These are phyloP conservation scores for Sugiyamaella paludigena DNA, from an alignment of 1,139 yeast genomes.

Conservation along the genomic window DNA sequence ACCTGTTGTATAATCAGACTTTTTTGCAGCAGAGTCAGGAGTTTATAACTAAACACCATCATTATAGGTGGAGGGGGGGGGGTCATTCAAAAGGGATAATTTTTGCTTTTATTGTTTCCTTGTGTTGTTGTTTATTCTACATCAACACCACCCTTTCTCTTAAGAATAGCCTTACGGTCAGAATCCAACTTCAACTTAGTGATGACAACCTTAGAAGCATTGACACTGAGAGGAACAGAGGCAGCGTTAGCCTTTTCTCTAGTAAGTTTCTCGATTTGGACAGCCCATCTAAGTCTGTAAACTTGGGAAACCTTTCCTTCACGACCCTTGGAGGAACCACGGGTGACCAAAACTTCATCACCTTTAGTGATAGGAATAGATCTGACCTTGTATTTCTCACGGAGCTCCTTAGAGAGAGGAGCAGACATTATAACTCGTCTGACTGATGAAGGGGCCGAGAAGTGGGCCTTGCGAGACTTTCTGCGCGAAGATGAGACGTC, in stretches of 20 bases:
- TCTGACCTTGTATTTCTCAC: constrained; percentile 94
- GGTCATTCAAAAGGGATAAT: constrained; percentile 11
- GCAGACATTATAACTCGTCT: constrained; percentile 97
- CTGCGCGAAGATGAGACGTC: constrained; percentile 98
- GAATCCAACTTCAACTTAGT: constrained; percentile 98
- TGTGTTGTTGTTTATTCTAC: constrained; percentile 47
- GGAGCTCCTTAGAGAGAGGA: constrained; percentile 98
- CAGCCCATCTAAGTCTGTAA: constrained; percentile 97
- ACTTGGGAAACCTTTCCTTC: constrained; percentile 98
- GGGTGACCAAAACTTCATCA: constrained; percentile 91
- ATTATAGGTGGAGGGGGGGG: not conserved
- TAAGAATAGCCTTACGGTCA: constrained; percentile 97
- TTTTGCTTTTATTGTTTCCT: not conserved
- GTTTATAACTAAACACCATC: not conserved
- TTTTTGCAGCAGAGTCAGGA: constrained; percentile 8
- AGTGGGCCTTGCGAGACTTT: constrained; percentile 99
- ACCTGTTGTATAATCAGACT: constrained; percentile 15
- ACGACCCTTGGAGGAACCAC: constrained; percentile 99
- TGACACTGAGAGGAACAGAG: constrained; percentile 94
- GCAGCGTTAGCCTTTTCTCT: constrained; percentile 99
- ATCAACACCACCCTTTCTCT: constrained; percentile 83
- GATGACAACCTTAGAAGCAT: constrained; percentile 98
- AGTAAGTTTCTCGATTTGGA: constrained; percentile 96
- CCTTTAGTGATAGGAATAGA: constrained; percentile 98
- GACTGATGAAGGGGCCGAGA: constrained; percentile 94